Evolutionary conservation across 225 moss, liverwort and hornwort species (phyloP).

Genomic region (Climacium dendroides): DNA sequence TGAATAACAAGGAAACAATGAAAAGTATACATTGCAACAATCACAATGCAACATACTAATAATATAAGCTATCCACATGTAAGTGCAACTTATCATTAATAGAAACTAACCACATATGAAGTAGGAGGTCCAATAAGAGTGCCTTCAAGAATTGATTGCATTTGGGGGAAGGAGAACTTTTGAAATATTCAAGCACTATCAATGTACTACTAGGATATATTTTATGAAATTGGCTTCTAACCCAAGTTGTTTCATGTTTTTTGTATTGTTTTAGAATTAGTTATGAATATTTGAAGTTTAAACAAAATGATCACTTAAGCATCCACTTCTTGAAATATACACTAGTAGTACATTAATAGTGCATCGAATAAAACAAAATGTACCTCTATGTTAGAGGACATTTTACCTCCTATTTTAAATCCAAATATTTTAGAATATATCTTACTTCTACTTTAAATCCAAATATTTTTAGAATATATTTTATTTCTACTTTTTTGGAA

Average conservation of each 20-base stretch:
- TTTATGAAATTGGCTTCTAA: not conserved
- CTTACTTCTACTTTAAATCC: not conserved
- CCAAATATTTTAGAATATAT: not conserved
- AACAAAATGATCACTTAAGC: not conserved
- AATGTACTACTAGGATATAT: too few species aligned
- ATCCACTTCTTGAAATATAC: not conserved
- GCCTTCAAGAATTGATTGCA: not conserved
- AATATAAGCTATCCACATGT: not conserved
- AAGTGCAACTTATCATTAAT: not conserved
- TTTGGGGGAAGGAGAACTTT: not conserved
- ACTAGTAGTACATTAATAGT: not conserved
- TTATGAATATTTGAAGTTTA: not conserved
- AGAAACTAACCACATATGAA: not conserved
- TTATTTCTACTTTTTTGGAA: too few species aligned
- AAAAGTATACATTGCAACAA: not conserved
- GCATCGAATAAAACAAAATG: not conserved
- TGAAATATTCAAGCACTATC: too few species aligned
- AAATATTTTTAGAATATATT: not conserved
- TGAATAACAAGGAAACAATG: not conserved
- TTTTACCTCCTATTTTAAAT: not conserved
- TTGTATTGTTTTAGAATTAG: not conserved
- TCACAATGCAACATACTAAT: not conserved
- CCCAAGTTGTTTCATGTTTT: fast-evolving
- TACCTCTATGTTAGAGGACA: fast-evolving
- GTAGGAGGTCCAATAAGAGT: not conserved